Percentiles rank a stretch among this genome's conserved stretches.
Evolutionary conservation across 2,329 filamentous ascomycete genomes (phyloP).

Genomic region (Endoconidiophora laricicola): DNA sequence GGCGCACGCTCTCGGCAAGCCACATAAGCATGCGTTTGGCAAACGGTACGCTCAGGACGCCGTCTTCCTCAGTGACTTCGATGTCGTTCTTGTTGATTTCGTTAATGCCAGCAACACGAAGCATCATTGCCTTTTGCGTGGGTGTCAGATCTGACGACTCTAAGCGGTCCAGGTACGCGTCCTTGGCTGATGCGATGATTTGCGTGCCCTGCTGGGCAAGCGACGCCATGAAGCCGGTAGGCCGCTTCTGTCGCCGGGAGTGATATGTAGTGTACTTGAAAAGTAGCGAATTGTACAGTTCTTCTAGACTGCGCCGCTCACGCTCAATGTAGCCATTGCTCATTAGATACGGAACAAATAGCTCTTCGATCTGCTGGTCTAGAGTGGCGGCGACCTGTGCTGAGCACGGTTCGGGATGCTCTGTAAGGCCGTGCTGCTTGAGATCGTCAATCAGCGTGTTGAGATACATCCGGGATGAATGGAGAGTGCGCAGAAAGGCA

Average conservation of each 20-base stretch:
- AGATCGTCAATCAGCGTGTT: slow-evolving; percentile 77
- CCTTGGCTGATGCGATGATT: slow-evolving; percentile 70
- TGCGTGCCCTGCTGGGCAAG: slow-evolving; percentile 82
- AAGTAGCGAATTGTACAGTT: slow-evolving; percentile 74
- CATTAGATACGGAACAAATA: slow-evolving; percentile 55
- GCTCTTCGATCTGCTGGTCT: slow-evolving; percentile 59
- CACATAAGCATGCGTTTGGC: slow-evolving; percentile 98
- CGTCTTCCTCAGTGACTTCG: slow-evolving; percentile 81
- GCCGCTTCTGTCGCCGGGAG: slow-evolving; percentile 68
- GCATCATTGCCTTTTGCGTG: slow-evolving; percentile 79
- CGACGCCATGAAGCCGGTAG: slow-evolving; percentile 83
- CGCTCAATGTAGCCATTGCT: slow-evolving; percentile 55
- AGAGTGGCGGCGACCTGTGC: slow-evolving; percentile 65
- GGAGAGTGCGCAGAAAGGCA: slow-evolving; percentile 77
- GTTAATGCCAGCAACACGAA: slow-evolving; percentile 73
- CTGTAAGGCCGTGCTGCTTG: slow-evolving; percentile 84
- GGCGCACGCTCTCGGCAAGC: slow-evolving; percentile 85
- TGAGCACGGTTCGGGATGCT: slow-evolving; percentile 83
- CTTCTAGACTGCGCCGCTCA: slow-evolving; percentile 54
- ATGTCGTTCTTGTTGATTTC: slow-evolving; percentile 67
- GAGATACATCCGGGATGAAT: slow-evolving; percentile 82
- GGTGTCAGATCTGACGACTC: slow-evolving; percentile 77
- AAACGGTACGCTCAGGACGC: slow-evolving; percentile 62
- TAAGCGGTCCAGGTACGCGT: slow-evolving; percentile 76
- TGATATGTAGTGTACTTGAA: slow-evolving; percentile 98